phyloP scores from a whole-genome alignment of 208 protist species.

The Acanthamoeba healyi region DNA sequence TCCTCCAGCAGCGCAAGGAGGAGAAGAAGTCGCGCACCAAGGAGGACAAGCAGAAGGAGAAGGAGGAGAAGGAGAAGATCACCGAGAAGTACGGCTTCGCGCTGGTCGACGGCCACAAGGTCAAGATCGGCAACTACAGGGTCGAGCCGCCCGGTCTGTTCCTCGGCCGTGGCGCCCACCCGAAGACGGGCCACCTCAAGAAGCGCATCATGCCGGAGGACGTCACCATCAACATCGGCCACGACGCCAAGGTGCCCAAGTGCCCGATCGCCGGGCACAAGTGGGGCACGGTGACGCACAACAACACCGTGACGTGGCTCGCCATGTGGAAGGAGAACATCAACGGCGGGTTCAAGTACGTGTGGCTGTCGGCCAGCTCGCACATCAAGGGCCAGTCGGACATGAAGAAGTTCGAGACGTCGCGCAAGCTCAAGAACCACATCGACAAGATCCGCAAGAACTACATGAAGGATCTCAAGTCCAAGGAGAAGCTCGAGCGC shows the following conservation, averaged over 20 bases:
- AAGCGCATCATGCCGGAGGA: conserved; percentile 97
- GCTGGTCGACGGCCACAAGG: conserved; percentile 95
- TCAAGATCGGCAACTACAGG: conserved; percentile 97
- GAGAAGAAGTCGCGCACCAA: conserved; percentile 91
- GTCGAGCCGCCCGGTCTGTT: conserved; percentile 99
- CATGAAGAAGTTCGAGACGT: conserved; percentile 98
- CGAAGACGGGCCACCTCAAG: conserved; percentile 96
- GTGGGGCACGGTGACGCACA: conserved; percentile 93
- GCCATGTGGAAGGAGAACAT: conserved; percentile 98
- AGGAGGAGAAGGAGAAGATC: conserved; percentile 91
- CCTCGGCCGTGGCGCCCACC: conserved; percentile 98
- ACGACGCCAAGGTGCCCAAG: conserved; percentile 91
- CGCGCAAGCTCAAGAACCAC: conserved; percentile 95
- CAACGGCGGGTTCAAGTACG: conserved; percentile 96
- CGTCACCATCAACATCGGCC: conserved; percentile 98
- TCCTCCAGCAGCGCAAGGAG: conserved; percentile 94
- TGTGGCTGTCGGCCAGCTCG: conserved; percentile 96
- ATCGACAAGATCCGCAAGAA: conserved; percentile 95
- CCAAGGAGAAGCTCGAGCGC: conserved; percentile 83
- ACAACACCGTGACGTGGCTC: conserved; percentile 98
- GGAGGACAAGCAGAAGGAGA: conserved; percentile 95
- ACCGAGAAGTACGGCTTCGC: conserved; percentile 94
- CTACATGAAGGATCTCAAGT: conserved; percentile 95
- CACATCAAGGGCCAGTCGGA: conserved; percentile 96
- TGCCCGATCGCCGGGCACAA: conserved; percentile 95